Base-by-base conservation (phyloP, 495 filamentous ascomycete genomes). In the Xylaria longipes region DNA sequence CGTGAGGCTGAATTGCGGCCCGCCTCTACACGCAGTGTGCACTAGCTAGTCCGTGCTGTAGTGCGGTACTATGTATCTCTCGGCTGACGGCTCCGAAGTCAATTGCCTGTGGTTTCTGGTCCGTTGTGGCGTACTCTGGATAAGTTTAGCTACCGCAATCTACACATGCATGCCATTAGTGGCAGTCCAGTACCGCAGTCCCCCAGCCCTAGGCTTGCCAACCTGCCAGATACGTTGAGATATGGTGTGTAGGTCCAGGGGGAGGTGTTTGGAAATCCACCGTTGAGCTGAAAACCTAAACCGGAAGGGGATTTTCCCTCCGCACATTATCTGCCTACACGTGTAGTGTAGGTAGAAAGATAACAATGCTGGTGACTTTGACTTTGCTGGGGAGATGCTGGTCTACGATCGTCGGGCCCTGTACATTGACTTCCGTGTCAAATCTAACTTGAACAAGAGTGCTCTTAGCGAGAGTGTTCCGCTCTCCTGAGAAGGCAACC, bases 1-100 rank as follows among this genome's bases (percentile, higher is more conserved):
- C 48, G 57, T 65, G 69, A 65, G 48, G 69, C 69, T 64, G 69
- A 66, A 58, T 66, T 35, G 48, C 50, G 61, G 48, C 69, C 69
- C 61, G 61, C 41, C 20, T 56, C 66, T 57, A 57, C 66, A 43
- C 56, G 54, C 37, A 14, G 35, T 48, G 15, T 31, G 25, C 31
- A 41, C 39, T 43, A 61, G 17, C 63, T 50, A 52, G 57, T 29
- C 31, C 22, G 57, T 37, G 17, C 31, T 29, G 57, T 60, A 60
- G 57, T 12, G 57, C 33, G 17, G 17, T 58, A 58, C 12, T 4
- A 57, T 35, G 48, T 65, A 22, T 48, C 60, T 60, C 69, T 71
- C 60, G 62, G 69, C 62, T 71, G 62, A 66, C 50, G 22, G 41
- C 35, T 31, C 69, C 48, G 33, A 66, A 46, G 69, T 17, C 31